Percentiles rank a stretch among this genome's conserved stretches.
These are phyloP conservation scores for Lagerstroemia speciosa DNA, from an alignment of 345 rosid genomes.

Conservation along the genomic window DNA sequence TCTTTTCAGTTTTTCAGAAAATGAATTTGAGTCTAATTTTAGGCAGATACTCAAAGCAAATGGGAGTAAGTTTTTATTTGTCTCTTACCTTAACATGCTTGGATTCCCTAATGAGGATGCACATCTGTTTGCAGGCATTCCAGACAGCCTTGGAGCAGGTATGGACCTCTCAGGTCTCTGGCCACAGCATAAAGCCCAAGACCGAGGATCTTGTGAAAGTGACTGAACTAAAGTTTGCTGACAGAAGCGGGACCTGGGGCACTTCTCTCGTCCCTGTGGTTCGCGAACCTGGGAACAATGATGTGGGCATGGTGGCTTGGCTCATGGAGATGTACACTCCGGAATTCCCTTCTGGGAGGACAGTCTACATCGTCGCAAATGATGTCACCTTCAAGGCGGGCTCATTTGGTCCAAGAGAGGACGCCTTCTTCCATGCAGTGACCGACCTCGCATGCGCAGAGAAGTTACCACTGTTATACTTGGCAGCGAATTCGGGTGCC, in stretches of 20 bases:
- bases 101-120: slow-evolving; percentile 5
- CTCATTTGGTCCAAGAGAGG: slow-evolving; percentile 97
- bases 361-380: slow-evolving; percentile 63
- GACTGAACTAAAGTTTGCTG: slow-evolving; percentile 76
- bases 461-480: slow-evolving; percentile 85
- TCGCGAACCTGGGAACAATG: slow-evolving; percentile 68
- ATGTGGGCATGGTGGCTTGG: slow-evolving; percentile 99
- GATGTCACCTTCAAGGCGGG: slow-evolving; percentile 98
- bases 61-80: not conserved
- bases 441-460: slow-evolving; percentile 85
- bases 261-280: slow-evolving; percentile 57
- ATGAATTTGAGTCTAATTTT: not conserved
- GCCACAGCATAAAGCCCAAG: slow-evolving; percentile 31
- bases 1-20: not conserved
- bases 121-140: slow-evolving; percentile 62
- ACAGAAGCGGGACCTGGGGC: slow-evolving; percentile 52
- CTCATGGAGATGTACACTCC: slow-evolving; percentile 82
- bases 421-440: slow-evolving; percentile 89
- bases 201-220: slow-evolving; percentile 44
- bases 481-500: slow-evolving; percentile 99
- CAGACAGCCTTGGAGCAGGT: slow-evolving; percentile 65
- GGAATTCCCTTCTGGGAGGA: slow-evolving; percentile 94
- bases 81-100: not conserved
- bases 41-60: not conserved
- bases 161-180: slow-evolving; percentile 65